Base-by-base conservation (phyloP, 73 alveolate species). In the Paramecium octaurelia region DNA sequence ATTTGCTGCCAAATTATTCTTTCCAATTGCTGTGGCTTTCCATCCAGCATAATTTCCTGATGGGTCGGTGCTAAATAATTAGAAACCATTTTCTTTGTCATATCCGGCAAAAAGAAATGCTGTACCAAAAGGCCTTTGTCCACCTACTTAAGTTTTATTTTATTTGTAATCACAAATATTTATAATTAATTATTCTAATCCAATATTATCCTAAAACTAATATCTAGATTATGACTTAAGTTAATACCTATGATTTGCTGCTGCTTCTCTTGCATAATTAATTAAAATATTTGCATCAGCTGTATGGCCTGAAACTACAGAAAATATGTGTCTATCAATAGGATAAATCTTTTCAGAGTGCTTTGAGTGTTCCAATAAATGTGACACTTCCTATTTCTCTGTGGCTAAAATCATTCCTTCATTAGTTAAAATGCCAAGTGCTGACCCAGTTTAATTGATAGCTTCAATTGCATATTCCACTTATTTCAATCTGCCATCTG, bases 21-120 rank as follows among this genome's bases (percentile, higher is more conserved):
- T 86, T 3, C 97, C 97, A 58, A 95, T 95, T 34, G 97, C 97
- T 50, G 93, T 94, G 23, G 97, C 97, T 68, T 93, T 95, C 97
- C 97, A 95, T 31, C 97, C 95, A 46, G 92, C 86, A 84, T 95
- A 95, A 91, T 93, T 95, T 12, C 97, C 97, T 40, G 95, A 87
- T 34, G 97, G 97, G 80, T 95, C 96, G 59, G 96, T 93, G 68
- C 92, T 88, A 91, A 87, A 95, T 69, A 95, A 92, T 93, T 95
- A 93, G 75, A 57, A 95, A 14, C 97, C 97, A 85, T 70, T 92
- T 60, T 90, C 88, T 85, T 92, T 93, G 70, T 95, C 97, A 89
- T 95, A 93, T 9, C 97, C 97, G 12, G 94, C 97, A 60, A 93
- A 95, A 42, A 95, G 91, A 80, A 95, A 95, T 31, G 96, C 96